Conservation (phyloP, 805 yeast species). For the Starmera pachycereana region DNA sequence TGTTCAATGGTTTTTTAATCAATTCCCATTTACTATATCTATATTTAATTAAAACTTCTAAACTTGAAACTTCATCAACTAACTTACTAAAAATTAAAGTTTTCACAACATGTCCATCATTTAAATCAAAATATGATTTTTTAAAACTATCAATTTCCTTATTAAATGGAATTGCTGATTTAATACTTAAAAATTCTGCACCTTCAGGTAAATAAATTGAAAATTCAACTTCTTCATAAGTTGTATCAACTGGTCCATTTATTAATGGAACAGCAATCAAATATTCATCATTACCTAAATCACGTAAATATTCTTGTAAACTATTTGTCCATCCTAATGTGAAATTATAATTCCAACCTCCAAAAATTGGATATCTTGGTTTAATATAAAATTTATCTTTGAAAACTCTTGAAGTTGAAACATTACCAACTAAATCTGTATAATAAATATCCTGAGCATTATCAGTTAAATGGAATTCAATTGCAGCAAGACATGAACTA, state of each 20-base stretch:
- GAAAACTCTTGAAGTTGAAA: conserved; percentile 54
- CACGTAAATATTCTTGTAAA: conserved; percentile 41
- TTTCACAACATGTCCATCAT: conserved; percentile 69
- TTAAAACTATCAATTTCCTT: conserved; percentile 21
- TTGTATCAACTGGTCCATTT: conserved; percentile 59
- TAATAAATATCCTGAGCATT: conserved; percentile 59
- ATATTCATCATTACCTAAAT: conserved; percentile 30
- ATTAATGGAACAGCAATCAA: conserved; percentile 60
- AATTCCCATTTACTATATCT: conserved; percentile 42
- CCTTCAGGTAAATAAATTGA: conserved; percentile 82
- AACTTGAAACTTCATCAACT: conserved; percentile 53
- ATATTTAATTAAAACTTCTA: conserved; percentile 54
- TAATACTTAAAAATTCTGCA: conserved; percentile 46
- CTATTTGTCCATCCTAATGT: conserved; percentile 87
- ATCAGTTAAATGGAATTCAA: conserved; percentile 46
- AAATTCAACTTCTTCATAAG: conserved; percentile 51
- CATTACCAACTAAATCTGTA: conserved; percentile 89
- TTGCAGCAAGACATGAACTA: conserved; percentile 48
- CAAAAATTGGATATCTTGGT: conserved; percentile 92
- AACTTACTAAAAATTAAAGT: conserved; percentile 49
- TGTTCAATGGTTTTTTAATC: conserved; percentile 54
- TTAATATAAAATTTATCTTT: conserved; percentile 39
- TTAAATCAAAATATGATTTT: conserved; percentile 61
- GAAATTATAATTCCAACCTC: conserved; percentile 93
- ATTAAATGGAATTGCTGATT: conserved; percentile 41